A percentile compares a stretch with the other conserved stretches of the same genome.
Evolutionary conservation across 352 stramenopile species (phyloP).

Genomic region (Phytophthora aleatoria): DNA sequence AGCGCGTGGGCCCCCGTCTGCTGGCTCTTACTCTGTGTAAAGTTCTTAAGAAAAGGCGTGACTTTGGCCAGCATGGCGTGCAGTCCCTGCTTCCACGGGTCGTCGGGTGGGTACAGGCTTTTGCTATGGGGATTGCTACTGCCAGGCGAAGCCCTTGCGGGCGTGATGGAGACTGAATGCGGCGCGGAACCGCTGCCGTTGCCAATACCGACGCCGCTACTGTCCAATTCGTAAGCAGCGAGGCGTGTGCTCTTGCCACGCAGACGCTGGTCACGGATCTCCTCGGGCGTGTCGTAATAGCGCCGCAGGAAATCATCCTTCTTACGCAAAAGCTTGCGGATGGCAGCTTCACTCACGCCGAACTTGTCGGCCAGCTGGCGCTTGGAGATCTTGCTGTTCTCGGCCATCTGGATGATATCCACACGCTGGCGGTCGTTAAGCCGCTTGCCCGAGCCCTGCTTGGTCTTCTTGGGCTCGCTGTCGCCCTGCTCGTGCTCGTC

Average conservation of each 20-base stretch:
- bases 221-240: conserved; percentile 10
- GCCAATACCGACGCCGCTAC: not conserved
- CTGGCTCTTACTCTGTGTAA: conserved; percentile 41
- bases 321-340: conserved; percentile 82
- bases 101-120: conserved; percentile 65
- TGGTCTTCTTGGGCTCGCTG: conserved; percentile 54
- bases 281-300: conserved; percentile 82
- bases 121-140: conserved; percentile 20
- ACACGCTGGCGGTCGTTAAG: conserved; percentile 84
- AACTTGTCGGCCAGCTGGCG: conserved; percentile 78
- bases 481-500: conserved; percentile 11
- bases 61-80: conserved; percentile 53
- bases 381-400: conserved; percentile 82
- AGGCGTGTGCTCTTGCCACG: conserved; percentile 58
- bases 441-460: conserved; percentile 72
- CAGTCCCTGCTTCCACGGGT: conserved; percentile 74
- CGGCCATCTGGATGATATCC: conserved; percentile 83
- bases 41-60: conserved; percentile 67
- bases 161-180: conserved; percentile 5
- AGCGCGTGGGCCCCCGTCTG: conserved; percentile 17
- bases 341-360: conserved; percentile 78
- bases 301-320: conserved; percentile 81
- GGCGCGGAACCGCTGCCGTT: conserved; percentile 4
- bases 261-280: conserved; percentile 72
- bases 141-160: conserved; percentile 1